Evolutionary conservation across 352 stramenopile species (phyloP), one percentile per base, ranked within the genome.

Genomic region (Halophytophthora polymorphica): DNA sequence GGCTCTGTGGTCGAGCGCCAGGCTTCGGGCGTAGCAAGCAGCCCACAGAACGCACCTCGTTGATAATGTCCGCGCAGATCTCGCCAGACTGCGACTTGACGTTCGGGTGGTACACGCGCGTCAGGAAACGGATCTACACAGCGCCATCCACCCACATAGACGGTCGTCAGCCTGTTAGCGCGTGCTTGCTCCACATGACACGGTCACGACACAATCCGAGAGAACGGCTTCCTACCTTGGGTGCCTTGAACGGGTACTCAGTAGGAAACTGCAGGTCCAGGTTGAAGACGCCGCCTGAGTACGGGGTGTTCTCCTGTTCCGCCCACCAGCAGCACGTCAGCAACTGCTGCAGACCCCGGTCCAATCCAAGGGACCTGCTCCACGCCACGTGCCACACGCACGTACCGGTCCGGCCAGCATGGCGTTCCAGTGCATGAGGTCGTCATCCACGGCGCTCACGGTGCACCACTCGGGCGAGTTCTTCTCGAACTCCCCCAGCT

Each of bases 41-140:
- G 40, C 0, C 6, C 33, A 6, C 25, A 31, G 8, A 17, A 40
- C 53, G 23, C 18, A 88, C 77, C 70, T 96, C 83, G 45, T 93
- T 96, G 58, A 97, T 96, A 17, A 98, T 79, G 53, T 97, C 88
- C 47, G 92, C 91, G 57, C 96, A 99, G 56, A 99, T 98, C 73
- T 98, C 95, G 44, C 96, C 96, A 12, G 81, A 97, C 56, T 98
- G 88, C 2, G 85, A 90, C 68, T 98, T 98, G 44, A 99, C 87
- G 52, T 98, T 98, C 22, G 95, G 95, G 81, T 99, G 96, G 69
- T 98, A 98, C 21, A 98, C 88, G 38, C 95, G 88, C 15, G 94
- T 98, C 35, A 97, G 62, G 56, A 99, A 98, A 44, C 88, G 92
- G 36, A 98, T 82, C 63, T 88, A 31, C 38, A 49, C 4, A 29